Percentiles rank a stretch among this genome's conserved stretches.
Conservation (phyloP, 495 filamentous ascomycete genomes). For the Penicillium bovifimosum region DNA sequence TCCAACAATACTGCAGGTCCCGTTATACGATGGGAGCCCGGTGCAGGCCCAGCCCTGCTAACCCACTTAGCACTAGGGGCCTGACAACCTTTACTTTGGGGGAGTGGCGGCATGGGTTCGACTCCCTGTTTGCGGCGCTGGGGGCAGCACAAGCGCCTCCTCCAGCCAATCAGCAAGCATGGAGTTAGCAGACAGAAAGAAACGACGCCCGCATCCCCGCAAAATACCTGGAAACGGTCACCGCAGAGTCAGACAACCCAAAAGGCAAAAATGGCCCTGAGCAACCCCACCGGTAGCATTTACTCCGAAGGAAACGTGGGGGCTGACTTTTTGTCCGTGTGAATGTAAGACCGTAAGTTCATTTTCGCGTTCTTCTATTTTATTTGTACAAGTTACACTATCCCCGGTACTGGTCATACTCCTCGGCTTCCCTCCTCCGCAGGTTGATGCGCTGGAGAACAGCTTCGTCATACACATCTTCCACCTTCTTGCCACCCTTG, state of each 20-base stretch:
- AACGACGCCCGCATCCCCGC: not conserved
- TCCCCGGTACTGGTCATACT: conserved; percentile 48
- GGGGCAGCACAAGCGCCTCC: too few relatives aligned
- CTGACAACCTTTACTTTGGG: too few relatives aligned
- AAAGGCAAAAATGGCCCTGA: not conserved
- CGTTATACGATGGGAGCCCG: too few relatives aligned
- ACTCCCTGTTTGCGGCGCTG: too few relatives aligned
- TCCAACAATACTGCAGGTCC: too few relatives aligned
- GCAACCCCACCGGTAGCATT: not conserved
- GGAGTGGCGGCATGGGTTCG: too few relatives aligned
- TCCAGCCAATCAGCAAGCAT: conserved; percentile 2
- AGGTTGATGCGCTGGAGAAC: conserved; percentile 59
- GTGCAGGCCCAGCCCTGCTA: too few relatives aligned
- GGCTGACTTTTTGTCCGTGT: not conserved
- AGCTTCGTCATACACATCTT: conserved; percentile 65
- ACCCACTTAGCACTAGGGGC: too few relatives aligned
- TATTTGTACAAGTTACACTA: not conserved
- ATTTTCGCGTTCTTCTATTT: not conserved
- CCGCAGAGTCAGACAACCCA: not conserved
- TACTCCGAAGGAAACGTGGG: conserved; percentile 1
- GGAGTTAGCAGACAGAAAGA: not conserved
- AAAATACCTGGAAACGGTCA: not conserved
- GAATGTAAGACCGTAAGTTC: not conserved
- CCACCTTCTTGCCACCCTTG: conserved; percentile 57
- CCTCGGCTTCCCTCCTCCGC: conserved; percentile 56